Evolutionary conservation across 176 grass and related monocot genomes (phyloP).

Genomic region (Carex scoparia): DNA sequence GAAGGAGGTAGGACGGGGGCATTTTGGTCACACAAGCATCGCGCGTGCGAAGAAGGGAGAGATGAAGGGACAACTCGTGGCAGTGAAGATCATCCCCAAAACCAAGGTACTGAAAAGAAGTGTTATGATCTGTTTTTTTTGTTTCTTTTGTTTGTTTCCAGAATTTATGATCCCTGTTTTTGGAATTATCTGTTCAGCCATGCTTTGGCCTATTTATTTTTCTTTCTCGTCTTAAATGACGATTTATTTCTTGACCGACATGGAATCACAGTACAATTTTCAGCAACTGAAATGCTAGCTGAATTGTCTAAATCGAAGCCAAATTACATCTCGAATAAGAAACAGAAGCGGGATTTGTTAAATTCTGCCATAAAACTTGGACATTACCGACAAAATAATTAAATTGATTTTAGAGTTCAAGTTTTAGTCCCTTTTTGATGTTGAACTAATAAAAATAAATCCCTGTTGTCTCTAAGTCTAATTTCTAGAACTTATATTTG

Average conservation of each 20-base stretch:
- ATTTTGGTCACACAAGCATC: constrained; percentile 92
- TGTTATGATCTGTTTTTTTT: neutral
- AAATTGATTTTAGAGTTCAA: neutral
- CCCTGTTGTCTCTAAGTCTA: neutral
- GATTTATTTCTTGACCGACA: neutral
- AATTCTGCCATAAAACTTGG: neutral
- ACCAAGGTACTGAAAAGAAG: constrained; percentile 57
- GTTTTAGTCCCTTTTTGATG: neutral
- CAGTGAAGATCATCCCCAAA: constrained; percentile 97
- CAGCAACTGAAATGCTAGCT: neutral
- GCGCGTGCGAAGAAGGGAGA: constrained; percentile 77
- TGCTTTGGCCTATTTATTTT: constrained; percentile 17
- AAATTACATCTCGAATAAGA: neutral
- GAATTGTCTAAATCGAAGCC: neutral
- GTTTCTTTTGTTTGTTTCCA: constrained; percentile 29
- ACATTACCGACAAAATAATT: neutral
- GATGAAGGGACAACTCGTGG: constrained; percentile 72
- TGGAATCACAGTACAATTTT: neutral
- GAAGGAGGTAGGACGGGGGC: constrained; percentile 87
- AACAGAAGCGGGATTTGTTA: neutral
- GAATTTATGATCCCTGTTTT: constrained; percentile 28
- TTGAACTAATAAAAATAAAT: neutral
- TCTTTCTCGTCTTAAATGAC: constrained; percentile 19
- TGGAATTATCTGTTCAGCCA: constrained; percentile 16
- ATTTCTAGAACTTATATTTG: neutral